Evolutionary conservation across 495 filamentous ascomycete species (phyloP).

Genomic region (Lasiosphaeria miniovina): DNA sequence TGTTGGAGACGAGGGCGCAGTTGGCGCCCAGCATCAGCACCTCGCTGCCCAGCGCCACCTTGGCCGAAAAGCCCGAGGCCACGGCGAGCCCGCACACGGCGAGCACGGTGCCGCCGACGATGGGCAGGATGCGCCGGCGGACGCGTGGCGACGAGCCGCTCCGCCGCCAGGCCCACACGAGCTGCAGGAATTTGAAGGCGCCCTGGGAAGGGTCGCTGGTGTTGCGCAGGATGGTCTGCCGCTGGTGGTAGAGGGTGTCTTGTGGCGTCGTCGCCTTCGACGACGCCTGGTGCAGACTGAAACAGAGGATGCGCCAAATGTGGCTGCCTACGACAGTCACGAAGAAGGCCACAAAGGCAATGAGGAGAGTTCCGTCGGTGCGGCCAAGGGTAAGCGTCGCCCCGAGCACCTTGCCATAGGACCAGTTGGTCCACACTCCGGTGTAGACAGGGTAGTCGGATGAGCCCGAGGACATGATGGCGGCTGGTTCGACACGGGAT

Average conservation of each 20-base stretch:
- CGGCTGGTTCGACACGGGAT: too few relatives aligned
- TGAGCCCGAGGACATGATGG: too few relatives aligned
- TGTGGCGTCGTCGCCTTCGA: conserved; percentile 3
- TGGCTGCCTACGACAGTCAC: conserved; percentile 14
- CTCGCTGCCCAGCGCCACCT: neutral
- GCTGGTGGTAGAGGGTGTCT: conserved; percentile 20
- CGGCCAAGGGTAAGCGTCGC: conserved; percentile 20
- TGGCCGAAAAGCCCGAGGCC: neutral
- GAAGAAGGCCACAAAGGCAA: conserved; percentile 25
- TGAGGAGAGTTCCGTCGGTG: conserved; percentile 19
- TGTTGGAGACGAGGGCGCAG: neutral
- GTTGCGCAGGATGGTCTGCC: conserved; percentile 23
- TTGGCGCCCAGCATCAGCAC: neutral
- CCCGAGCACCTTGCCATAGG: conserved; percentile 18
- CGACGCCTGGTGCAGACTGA: conserved; percentile 12
- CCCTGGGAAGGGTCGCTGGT: conserved; percentile 6
- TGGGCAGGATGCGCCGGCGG: too few relatives aligned
- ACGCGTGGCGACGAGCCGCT: too few relatives aligned
- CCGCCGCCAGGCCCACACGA: conserved; percentile 12
- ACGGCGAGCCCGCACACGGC: too few relatives aligned
- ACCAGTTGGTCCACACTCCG: conserved; percentile 29
- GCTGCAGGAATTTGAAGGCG: neutral
- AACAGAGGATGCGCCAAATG: conserved; percentile 21
- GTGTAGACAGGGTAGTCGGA: conserved; percentile 11
- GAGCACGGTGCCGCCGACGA: too few relatives aligned